A percentile compares a stretch with the other conserved stretches of the same genome.
phyloP scores from a whole-genome alignment of 176 grass and related monocot genomes.

The Pontederia paniculata region DNA sequence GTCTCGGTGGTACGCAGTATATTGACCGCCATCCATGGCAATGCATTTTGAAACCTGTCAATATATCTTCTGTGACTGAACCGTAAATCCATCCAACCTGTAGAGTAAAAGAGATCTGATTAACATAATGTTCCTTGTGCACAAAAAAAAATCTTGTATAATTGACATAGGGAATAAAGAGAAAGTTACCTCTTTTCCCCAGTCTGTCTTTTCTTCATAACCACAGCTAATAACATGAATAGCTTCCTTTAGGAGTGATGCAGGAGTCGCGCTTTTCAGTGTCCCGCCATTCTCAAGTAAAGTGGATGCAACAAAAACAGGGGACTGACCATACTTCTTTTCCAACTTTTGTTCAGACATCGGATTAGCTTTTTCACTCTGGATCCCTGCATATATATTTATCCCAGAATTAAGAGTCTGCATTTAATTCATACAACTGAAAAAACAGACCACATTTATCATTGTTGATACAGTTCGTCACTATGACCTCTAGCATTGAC shows the following conservation, averaged over 20 bases:
- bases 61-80: constrained; percentile 65
- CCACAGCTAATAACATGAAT: constrained; percentile 67
- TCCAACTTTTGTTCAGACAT: constrained; percentile 51
- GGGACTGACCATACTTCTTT: constrained; percentile 70
- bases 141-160: not conserved
- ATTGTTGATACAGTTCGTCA: no score
- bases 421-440: no score
- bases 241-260: constrained; percentile 62
- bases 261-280: constrained; percentile 40
- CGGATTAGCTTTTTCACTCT: constrained; percentile 27
- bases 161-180: not conserved
- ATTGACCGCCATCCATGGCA: constrained; percentile 73
- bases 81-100: constrained; percentile 78
- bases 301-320: constrained; percentile 67
- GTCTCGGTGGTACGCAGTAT: constrained; percentile 43
- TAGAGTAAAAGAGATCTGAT: constrained; percentile 7
- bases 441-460: no score
- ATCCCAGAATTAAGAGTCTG: no score
- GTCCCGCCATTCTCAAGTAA: constrained; percentile 58
- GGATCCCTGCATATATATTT: constrained; percentile 24
- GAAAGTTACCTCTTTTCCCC: constrained; percentile 53
- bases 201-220: constrained; percentile 66
- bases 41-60: constrained; percentile 75
- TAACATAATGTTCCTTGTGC: not conserved
- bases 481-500: no score